These are phyloP conservation scores for Skeletonema potamos DNA, from an alignment of 108 stramenopile genomes.

Conservation along the genomic window DNA sequence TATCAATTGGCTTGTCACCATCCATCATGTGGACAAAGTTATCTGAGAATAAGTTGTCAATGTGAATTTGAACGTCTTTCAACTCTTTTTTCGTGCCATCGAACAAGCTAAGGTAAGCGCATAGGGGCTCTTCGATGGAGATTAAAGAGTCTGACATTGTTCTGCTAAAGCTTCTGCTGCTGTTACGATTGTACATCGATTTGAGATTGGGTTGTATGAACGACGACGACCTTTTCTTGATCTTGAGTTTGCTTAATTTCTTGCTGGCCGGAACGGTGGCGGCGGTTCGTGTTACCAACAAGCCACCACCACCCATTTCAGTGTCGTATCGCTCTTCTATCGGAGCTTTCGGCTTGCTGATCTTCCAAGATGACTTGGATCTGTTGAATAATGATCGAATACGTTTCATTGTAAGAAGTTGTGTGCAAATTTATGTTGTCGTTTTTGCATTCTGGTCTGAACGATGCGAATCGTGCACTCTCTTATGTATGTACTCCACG, in stretches of 20 bases:
- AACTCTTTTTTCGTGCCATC: conserved; percentile 18
- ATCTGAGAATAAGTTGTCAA: conserved; percentile 13
- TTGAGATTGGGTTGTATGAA: neutral
- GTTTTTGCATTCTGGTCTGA: too few relatives aligned
- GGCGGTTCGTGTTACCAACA: neutral
- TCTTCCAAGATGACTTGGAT: neutral
- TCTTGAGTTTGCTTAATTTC: neutral
- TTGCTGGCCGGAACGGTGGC: too few relatives aligned
- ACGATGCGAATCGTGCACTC: too few relatives aligned
- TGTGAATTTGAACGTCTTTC: neutral
- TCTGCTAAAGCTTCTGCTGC: neutral
- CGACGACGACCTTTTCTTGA: neutral
- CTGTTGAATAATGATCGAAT: neutral
- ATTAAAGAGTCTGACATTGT: neutral
- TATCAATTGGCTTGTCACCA: neutral
- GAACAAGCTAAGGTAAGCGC: conserved; percentile 13
- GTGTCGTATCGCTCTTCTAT: neutral
- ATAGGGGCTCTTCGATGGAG: conserved; percentile 16
- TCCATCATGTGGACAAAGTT: conserved; percentile 12
- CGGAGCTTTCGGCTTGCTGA: neutral
- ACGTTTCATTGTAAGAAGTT: neutral
- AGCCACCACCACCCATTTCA: neutral
- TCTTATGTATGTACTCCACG: too few relatives aligned
- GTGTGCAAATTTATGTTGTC: too few relatives aligned
- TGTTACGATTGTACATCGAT: neutral